Evolutionary conservation across 2,329 filamentous ascomycete genomes (phyloP), one percentile per base, ranked within the genome.

Genomic region (Colletotrichum lindemuthianum): DNA sequence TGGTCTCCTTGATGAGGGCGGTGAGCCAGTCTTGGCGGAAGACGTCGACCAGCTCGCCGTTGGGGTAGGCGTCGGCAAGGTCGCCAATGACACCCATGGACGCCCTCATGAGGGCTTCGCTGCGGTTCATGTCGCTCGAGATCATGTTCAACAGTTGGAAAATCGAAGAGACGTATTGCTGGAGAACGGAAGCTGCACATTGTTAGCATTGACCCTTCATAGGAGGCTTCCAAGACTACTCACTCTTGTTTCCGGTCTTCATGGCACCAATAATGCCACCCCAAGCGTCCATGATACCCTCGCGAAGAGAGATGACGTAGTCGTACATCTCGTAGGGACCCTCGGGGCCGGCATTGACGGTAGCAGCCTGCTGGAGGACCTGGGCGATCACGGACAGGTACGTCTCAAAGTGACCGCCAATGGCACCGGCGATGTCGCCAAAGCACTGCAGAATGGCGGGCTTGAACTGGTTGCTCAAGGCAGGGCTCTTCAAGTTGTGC

Each of bases 201-300:
- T 45, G 70, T 78, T 70, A 79, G 75, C 24, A 69, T 34, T 43
- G 41, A 16, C 24, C 41, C 43, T 24, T 7, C 32, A 47, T 32
- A 51, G 36, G 24, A 15, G 15, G 4, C 7, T 24, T 5, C 47
- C 41, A 15, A 81, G 16, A 7, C 10, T 15, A 56, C 88, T 77
- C 78, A 91, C 90, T 89, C 83, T 95, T 95, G 73, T 82, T 83
- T 73, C 90, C 92, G 55, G 85, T 81, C 83, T 96, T 97, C 90
- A 98, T 93, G 57, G 96, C 93, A 76, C 95, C 89, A 74, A 99
- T 93, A 70, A 97, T 96, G 70, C 96, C 96, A 72, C 94, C 93
- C 94, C 96, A 99, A 39, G 96, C 96, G 84, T 99, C 96, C 90
- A 98, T 97, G 70, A 99, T 98, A 71, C 95, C 96, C 76, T 99